These are phyloP conservation scores for Mycena filopes DNA, from an alignment of 768 basidiomycete species.

Conservation along the genomic window DNA sequence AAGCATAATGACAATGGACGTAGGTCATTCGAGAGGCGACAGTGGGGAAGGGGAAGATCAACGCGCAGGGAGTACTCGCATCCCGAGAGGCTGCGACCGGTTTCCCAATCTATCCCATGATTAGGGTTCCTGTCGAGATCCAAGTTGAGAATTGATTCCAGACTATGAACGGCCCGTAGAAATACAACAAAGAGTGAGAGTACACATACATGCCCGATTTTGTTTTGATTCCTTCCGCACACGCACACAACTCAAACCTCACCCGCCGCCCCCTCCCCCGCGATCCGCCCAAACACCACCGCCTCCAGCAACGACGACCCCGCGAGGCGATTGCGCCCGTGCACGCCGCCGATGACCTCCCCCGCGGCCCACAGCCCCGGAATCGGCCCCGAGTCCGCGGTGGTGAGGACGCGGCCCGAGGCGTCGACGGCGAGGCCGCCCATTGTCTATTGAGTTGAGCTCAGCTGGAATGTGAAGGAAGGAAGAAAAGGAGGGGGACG, in stretches of 20 bases:
- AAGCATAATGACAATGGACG: too few relatives aligned
- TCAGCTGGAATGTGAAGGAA: not conserved
- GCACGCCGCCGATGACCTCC: slow-evolving; percentile 43
- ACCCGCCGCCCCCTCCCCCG: slow-evolving; percentile 35
- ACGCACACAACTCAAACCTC: not conserved
- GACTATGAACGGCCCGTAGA: too few relatives aligned
- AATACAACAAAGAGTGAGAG: too few relatives aligned
- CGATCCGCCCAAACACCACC: slow-evolving; percentile 43
- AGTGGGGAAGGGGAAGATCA: slow-evolving; percentile 16
- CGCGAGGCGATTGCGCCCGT: slow-evolving; percentile 41
- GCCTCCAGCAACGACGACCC: slow-evolving; percentile 42
- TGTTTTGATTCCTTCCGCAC: too few relatives aligned
- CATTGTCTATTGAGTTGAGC: slow-evolving; percentile 36
- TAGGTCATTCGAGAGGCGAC: slow-evolving; percentile 5
- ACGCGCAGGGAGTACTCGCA: slow-evolving; percentile 1
- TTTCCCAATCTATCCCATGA: slow-evolving; percentile 24
- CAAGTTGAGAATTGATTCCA: too few relatives aligned
- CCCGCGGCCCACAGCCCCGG: slow-evolving; percentile 40
- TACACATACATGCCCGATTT: too few relatives aligned
- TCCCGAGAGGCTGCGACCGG: slow-evolving; percentile 10
- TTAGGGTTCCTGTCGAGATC: not conserved
- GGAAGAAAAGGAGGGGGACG: not conserved
- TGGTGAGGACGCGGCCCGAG: slow-evolving; percentile 34
- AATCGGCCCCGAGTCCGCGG: slow-evolving; percentile 23
- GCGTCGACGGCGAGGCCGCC: slow-evolving; percentile 39